phyloP scores from a whole-genome alignment of 306 rosid species.

The Heteromeles arbutifolia region DNA sequence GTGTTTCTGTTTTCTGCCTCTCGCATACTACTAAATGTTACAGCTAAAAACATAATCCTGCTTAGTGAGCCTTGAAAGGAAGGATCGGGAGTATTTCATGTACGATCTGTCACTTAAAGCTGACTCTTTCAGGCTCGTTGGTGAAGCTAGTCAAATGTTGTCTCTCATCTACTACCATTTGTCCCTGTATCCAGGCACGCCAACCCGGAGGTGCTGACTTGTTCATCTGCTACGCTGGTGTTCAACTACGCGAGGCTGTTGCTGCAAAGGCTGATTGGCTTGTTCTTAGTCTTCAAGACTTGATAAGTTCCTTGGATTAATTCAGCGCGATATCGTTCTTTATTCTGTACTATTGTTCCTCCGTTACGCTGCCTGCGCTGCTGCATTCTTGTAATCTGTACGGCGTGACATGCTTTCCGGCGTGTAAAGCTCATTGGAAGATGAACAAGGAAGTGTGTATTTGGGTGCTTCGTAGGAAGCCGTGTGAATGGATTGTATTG shows the following conservation, averaged over 20 bases:
- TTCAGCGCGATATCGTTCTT: neutral
- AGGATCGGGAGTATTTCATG: neutral
- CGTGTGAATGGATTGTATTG: too few species aligned
- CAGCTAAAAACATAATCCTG: neutral
- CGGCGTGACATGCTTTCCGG: neutral
- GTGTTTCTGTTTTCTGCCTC: neutral
- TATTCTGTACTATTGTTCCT: neutral
- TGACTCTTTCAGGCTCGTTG: neutral
- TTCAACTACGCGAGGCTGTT: conserved; percentile 75
- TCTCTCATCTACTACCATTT: neutral
- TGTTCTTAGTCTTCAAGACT: conserved; percentile 49
- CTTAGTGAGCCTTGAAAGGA: neutral
- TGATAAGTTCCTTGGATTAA: conserved; percentile 33
- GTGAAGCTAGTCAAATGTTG: neutral
- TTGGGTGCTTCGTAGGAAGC: too few species aligned
- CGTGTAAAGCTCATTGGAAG: neutral
- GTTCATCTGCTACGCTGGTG: conserved; percentile 86
- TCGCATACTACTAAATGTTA: neutral
- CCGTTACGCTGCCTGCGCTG: neutral
- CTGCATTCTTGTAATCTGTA: neutral
- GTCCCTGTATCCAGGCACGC: conserved; percentile 48
- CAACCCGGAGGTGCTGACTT: conserved; percentile 84
- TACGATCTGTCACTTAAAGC: neutral
- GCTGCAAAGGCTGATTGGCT: conserved; percentile 91
- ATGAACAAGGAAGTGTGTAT: neutral